phyloP scores from a whole-genome alignment of 2,329 filamentous ascomycete genomes.

The Diplodia mutila region DNA sequence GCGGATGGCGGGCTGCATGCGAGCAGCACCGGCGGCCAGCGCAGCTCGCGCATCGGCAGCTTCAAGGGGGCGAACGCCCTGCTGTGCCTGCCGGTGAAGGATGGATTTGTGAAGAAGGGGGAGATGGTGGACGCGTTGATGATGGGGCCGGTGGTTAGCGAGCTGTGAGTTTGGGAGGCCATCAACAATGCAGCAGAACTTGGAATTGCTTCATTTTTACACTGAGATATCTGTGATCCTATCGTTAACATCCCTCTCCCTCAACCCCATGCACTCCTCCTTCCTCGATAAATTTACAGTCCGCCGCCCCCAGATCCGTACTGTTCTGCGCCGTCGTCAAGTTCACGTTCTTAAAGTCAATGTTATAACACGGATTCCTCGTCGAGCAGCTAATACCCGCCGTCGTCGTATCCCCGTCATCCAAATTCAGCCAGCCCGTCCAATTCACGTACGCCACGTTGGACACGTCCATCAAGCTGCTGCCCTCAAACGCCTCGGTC shows the following conservation, averaged over 20 bases:
- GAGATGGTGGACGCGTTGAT: constrained; percentile 75
- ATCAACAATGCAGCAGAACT: too few relatives aligned
- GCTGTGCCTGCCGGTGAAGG: constrained; percentile 70
- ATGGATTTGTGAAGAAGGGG: constrained; percentile 69
- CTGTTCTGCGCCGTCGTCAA: constrained; percentile 39
- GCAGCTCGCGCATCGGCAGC: constrained; percentile 88
- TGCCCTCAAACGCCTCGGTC: constrained; percentile 51
- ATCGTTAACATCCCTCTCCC: constrained; percentile 28
- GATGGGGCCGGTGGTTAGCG: constrained; percentile 62
- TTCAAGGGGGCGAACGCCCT: constrained; percentile 87
- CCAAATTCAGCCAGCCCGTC: constrained; percentile 48
- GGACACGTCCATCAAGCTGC: constrained; percentile 55
- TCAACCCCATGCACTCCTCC: constrained; percentile 46
- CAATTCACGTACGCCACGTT: constrained; percentile 58
- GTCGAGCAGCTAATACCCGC: constrained; percentile 53
- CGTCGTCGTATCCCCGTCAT: constrained; percentile 39
- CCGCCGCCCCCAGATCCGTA: constrained; percentile 39
- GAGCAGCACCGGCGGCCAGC: constrained; percentile 83
- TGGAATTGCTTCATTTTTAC: background rate
- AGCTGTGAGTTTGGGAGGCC: constrained; percentile 26
- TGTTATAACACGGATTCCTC: constrained; percentile 56
- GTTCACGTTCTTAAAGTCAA: constrained; percentile 50
- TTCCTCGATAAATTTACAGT: constrained; percentile 43
- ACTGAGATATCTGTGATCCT: background rate
- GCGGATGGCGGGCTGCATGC: constrained; percentile 71